A percentile compares a stretch with the other conserved stretches of the same genome.
Conservation (phyloP, 331 rosid genomes). For the Spiraea crenata region DNA sequence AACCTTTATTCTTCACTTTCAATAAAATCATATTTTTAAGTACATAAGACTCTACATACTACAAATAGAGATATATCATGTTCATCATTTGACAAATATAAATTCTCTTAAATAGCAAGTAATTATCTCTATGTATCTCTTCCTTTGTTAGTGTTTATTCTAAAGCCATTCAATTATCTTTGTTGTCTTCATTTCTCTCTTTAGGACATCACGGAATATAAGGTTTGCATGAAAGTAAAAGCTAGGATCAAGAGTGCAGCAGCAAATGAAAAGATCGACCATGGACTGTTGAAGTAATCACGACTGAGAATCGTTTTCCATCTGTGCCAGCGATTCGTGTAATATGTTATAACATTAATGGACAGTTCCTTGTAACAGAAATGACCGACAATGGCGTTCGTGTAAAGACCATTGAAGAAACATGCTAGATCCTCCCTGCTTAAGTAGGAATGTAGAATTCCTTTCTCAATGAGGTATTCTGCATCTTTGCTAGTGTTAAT, state of each 20-base stretch:
- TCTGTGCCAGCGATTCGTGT: neutral
- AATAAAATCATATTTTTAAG: too few relatives aligned
- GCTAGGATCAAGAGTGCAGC: conserved; percentile 1
- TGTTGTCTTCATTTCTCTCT: too few relatives aligned
- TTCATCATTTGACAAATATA: too few relatives aligned
- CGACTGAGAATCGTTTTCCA: neutral
- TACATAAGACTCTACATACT: too few relatives aligned
- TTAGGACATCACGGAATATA: neutral
- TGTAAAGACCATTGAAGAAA: neutral
- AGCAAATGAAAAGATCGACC: neutral
- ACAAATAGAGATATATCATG: too few relatives aligned
- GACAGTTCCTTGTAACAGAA: neutral
- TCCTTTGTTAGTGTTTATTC: too few relatives aligned
- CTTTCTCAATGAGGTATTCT: neutral
- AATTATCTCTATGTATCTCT: too few relatives aligned
- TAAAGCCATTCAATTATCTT: too few relatives aligned
- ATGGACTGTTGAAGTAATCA: conserved; percentile 4
- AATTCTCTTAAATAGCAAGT: too few relatives aligned
- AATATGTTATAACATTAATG: neutral
- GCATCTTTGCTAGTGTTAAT: conserved; percentile 6
- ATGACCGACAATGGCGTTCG: neutral
- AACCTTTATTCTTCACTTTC: too few relatives aligned
- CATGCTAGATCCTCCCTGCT: neutral
- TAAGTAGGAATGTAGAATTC: neutral
- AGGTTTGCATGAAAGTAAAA: conserved; percentile 4